These are phyloP conservation scores for Vitis hybrid DNA, from an alignment of 177 flowering plant genomes.

Conservation along the genomic window DNA sequence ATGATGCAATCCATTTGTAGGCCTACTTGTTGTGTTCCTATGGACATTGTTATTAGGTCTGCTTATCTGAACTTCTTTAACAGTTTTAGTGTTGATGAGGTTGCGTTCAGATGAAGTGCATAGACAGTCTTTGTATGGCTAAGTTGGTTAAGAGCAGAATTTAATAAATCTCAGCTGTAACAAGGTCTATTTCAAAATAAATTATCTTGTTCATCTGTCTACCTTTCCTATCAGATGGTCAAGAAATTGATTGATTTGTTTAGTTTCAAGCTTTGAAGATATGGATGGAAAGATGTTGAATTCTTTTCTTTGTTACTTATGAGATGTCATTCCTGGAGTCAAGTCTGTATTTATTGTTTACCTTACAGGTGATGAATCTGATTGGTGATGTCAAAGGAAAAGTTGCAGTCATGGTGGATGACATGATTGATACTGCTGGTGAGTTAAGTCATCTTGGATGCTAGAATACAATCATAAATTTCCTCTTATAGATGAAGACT, in stretches of 20 bases:
- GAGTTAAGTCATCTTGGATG: conserved; percentile 10
- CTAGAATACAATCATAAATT: neutral
- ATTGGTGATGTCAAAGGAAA: conserved; percentile 66
- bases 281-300: neutral
- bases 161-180: too few relatives aligned
- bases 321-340: neutral
- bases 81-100: too few relatives aligned
- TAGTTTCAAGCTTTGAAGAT: neutral
- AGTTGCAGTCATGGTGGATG: conserved; percentile 72
- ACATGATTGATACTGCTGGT: conserved; percentile 80
- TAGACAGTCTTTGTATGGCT: too few relatives aligned
- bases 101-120: too few relatives aligned
- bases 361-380: conserved; percentile 26
- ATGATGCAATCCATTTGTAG: too few relatives aligned
- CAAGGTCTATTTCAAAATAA: too few relatives aligned
- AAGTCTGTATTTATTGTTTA: neutral
- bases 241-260: neutral
- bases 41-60: too few relatives aligned
- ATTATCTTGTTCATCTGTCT: too few relatives aligned
- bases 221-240: neutral
- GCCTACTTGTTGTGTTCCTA: too few relatives aligned
- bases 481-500: too few relatives aligned
- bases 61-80: too few relatives aligned
- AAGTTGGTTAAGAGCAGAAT: too few relatives aligned
- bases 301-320: neutral